phyloP scores from a whole-genome alignment of 2,329 filamentous ascomycete genomes.

The Botryosphaeria dothidea region DNA sequence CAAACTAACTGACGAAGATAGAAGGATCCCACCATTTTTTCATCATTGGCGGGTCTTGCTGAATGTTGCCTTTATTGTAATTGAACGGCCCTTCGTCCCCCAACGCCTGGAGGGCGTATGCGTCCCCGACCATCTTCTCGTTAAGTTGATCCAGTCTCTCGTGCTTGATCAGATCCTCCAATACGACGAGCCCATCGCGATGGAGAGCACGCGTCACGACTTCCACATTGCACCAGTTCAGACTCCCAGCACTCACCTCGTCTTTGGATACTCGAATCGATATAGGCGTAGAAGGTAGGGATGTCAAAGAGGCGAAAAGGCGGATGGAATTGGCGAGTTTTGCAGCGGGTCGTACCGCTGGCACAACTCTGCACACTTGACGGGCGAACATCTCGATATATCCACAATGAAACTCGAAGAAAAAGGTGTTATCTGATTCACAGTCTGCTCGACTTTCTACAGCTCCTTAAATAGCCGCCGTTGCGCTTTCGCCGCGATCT shows the following conservation, averaged over 20 bases:
- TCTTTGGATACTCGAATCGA: constrained; percentile 41
- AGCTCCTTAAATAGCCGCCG: neutral
- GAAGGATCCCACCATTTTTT: constrained; percentile 36
- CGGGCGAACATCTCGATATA: neutral
- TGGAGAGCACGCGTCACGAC: constrained; percentile 55
- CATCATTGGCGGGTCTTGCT: constrained; percentile 60
- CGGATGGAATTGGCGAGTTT: neutral
- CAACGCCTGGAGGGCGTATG: constrained; percentile 50
- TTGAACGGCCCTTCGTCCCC: constrained; percentile 62
- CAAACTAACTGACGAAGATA: constrained; percentile 56
- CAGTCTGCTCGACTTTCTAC: no score
- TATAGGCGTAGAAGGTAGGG: constrained; percentile 31
- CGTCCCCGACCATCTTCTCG: constrained; percentile 60
- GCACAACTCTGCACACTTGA: neutral
- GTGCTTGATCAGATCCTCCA: constrained; percentile 55
- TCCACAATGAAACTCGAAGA: neutral
- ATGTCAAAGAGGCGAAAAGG: constrained; percentile 21
- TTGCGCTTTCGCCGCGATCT: neutral
- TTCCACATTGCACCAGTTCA: constrained; percentile 56
- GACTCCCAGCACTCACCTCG: constrained; percentile 42
- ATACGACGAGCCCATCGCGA: constrained; percentile 57
- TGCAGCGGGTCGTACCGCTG: neutral
- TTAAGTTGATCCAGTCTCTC: constrained; percentile 58
- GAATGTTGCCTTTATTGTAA: constrained; percentile 63
- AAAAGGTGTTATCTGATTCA: no score